Conservation (phyloP, 2,329 filamentous ascomycete genomes). For the Pseudogymnoascus sp. region DNA sequence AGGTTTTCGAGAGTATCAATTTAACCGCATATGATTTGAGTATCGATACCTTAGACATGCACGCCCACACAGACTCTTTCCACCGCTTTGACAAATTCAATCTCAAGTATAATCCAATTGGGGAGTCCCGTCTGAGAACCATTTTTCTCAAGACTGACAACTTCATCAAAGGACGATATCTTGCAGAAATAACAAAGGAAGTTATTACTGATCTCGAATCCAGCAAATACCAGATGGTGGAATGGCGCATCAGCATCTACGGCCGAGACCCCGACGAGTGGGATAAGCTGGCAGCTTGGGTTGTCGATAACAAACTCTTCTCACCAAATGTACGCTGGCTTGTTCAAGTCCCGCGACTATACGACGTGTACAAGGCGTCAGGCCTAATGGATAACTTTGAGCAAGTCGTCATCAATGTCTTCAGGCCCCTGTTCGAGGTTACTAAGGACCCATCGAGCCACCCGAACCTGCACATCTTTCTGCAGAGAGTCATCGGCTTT, state of each 20-base stretch:
- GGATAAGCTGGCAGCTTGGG: slow-evolving; percentile 96
- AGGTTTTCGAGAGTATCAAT: slow-evolving; percentile 97
- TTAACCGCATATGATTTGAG: slow-evolving; percentile 94
- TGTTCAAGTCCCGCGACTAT: slow-evolving; percentile 87
- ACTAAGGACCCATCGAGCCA: slow-evolving; percentile 79
- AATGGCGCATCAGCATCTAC: slow-evolving; percentile 98
- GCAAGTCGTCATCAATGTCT: slow-evolving; percentile 82
- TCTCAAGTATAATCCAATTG: slow-evolving; percentile 94
- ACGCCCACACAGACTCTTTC: slow-evolving; percentile 96
- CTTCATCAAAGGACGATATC: slow-evolving; percentile 87
- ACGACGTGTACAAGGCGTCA: slow-evolving; percentile 88
- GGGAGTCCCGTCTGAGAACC: slow-evolving; percentile 89
- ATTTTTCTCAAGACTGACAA: slow-evolving; percentile 99
- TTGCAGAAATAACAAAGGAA: slow-evolving; percentile 96
- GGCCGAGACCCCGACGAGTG: slow-evolving; percentile 87
- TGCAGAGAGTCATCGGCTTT: slow-evolving; percentile 92
- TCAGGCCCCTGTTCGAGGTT: slow-evolving; percentile 88
- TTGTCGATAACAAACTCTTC: slow-evolving; percentile 95
- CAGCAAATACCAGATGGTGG: slow-evolving; percentile 99
- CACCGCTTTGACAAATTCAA: slow-evolving; percentile 99
- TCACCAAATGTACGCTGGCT: slow-evolving; percentile 97
- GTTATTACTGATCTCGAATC: slow-evolving; percentile 95
- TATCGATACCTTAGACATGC: slow-evolving; percentile 98
- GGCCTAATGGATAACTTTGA: slow-evolving; percentile 84
- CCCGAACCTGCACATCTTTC: slow-evolving; percentile 86